Conservation (phyloP, 768 basidiomycete species). For the Hortiboletus flavorubellus region DNA sequence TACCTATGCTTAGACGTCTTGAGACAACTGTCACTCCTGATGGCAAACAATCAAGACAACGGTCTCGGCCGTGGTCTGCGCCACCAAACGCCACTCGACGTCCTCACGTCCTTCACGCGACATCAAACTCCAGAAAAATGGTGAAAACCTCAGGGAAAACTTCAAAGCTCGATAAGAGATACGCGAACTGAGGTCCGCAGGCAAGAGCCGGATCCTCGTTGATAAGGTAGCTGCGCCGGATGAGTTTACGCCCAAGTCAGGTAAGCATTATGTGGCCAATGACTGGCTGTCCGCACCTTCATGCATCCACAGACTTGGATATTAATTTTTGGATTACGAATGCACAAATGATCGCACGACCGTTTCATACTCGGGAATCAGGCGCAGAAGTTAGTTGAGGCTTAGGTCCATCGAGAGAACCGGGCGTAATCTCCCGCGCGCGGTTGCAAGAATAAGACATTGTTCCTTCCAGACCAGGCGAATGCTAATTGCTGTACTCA, state of each 20-base stretch:
- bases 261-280: conserved; percentile 12
- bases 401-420: not conserved
- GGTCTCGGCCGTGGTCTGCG: conserved; percentile 25
- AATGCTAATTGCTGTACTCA: conserved; percentile 1
- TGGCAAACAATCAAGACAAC: conserved; percentile 36
- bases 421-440: conserved; percentile 6
- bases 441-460: not conserved
- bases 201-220: not conserved
- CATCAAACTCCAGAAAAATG: conserved; percentile 19
- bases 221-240: conserved; percentile 6
- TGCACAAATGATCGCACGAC: conserved; percentile 3
- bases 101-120: conserved; percentile 18
- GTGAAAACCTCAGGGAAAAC: conserved; percentile 9
- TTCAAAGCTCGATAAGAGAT: conserved; percentile 8
- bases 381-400: conserved; percentile 1
- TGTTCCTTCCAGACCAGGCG: not conserved
- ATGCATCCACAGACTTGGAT: conserved; percentile 15
- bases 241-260: conserved; percentile 8
- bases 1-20: conserved; percentile 37
- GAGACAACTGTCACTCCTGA: conserved; percentile 48
- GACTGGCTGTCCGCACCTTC: not conserved
- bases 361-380: conserved; percentile 27
- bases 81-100: conserved; percentile 20
- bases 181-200: conserved; percentile 7
- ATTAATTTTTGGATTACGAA: conserved; percentile 20